A percentile compares a stretch with the other conserved stretches of the same genome.
phyloP scores from a whole-genome alignment of 176 grass and related monocot species.

The Carex pumila region DNA sequence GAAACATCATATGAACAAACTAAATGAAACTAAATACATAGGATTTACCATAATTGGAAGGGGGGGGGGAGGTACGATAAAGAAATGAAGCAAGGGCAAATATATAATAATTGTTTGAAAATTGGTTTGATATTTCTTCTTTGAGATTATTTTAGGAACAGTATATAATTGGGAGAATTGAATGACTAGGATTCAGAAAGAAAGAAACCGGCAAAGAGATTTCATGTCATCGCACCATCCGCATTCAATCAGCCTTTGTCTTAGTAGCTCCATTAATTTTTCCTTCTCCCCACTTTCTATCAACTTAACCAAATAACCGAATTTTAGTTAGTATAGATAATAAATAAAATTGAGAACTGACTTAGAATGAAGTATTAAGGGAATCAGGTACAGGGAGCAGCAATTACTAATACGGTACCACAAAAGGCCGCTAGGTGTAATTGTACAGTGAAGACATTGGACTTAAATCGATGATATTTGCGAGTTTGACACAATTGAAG shows the following conservation, averaged over 20 bases:
- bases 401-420: background rate
- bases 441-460: background rate
- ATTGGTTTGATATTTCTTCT: background rate
- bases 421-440: background rate
- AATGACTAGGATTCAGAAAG: constrained; percentile 13
- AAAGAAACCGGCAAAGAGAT: constrained; percentile 80
- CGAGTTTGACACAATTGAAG: background rate
- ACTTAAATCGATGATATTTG: background rate
- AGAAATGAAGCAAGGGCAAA: background rate
- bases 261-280: constrained; percentile 93
- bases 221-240: constrained; percentile 99
- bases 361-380: background rate
- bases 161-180: background rate
- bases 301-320: constrained; percentile 64
- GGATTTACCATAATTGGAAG: background rate
- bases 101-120: background rate
- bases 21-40: background rate
- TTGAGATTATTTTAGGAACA: background rate
- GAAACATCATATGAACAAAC: background rate
- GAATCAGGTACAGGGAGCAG: background rate
- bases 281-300: constrained; percentile 98
- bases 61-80: background rate
- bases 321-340: background rate
- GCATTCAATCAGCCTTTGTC: constrained; percentile 85
- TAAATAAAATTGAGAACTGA: background rate